phyloP scores from a whole-genome alignment of 2,329 filamentous ascomycete genomes.

The Fusarium globosum region DNA sequence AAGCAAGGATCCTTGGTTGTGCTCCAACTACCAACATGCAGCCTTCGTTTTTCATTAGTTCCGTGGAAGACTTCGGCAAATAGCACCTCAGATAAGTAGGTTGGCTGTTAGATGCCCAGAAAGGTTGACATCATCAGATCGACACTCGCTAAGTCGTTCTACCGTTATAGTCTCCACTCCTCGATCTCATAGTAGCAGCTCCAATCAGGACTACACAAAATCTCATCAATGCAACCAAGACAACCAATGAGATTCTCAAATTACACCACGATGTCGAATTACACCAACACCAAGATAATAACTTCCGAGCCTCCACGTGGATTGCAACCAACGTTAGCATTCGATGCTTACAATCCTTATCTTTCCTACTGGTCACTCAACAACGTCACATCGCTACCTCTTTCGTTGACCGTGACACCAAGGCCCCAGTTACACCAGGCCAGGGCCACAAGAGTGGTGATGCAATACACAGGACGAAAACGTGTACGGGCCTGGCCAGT shows the following conservation, averaged over 20 bases:
- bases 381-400: slow-evolving; percentile 22
- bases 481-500: slow-evolving; percentile 12
- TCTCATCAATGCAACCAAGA: not conserved
- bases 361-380: slow-evolving; percentile 9
- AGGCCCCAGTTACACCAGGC: not conserved
- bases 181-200: slow-evolving; percentile 1
- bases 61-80: not conserved
- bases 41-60: not conserved
- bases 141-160: not conserved
- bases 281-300: not conserved
- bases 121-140: not conserved
- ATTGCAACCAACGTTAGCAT: slow-evolving; percentile 4
- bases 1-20: not conserved
- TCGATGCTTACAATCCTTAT: slow-evolving; percentile 33
- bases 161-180: not conserved
- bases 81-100: not conserved
- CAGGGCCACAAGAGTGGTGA: slow-evolving; percentile 5
- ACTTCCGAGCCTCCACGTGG: slow-evolving; percentile 21
- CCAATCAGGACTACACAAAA: slow-evolving; percentile 8
- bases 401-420: slow-evolving; percentile 15
- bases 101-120: not conserved
- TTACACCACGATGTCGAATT: slow-evolving; percentile 12
- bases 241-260: slow-evolving; percentile 20
- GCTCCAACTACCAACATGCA: not conserved
- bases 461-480: slow-evolving; percentile 22